phyloP scores from a whole-genome alignment of 768 basidiomycete species.

The Lepiota brunneoincarnata region DNA sequence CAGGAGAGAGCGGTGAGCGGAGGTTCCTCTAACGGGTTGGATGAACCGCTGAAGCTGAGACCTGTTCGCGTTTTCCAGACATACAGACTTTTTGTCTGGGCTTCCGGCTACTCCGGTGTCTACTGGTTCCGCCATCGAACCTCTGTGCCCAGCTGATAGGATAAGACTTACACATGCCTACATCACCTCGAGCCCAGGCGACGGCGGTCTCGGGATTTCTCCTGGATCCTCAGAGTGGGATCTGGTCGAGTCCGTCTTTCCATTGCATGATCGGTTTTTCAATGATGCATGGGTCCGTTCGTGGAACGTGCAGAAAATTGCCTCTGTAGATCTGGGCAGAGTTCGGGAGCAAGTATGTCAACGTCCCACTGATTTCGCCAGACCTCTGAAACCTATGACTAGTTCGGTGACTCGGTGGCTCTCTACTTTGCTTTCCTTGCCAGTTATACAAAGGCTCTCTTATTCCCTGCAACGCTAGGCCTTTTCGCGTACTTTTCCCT shows the following conservation, averaged over 20 bases:
- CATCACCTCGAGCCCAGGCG: slow-evolving; percentile 65
- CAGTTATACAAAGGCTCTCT: slow-evolving; percentile 77
- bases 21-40: neutral
- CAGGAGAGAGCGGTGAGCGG: slow-evolving; percentile 68
- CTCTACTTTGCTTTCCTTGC: slow-evolving; percentile 89
- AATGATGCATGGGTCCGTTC: slow-evolving; percentile 76
- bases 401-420: slow-evolving; percentile 80
- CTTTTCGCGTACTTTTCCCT: slow-evolving; percentile 66
- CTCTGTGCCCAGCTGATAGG: slow-evolving; percentile 71
- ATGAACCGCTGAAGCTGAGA: neutral
- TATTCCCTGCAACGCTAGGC: slow-evolving; percentile 74
- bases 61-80: slow-evolving; percentile 33
- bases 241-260: slow-evolving; percentile 77
- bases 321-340: slow-evolving; percentile 60
- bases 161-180: slow-evolving; percentile 74
- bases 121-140: slow-evolving; percentile 38
- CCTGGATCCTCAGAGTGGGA: slow-evolving; percentile 73
- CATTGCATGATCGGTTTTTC: slow-evolving; percentile 80
- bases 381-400: neutral
- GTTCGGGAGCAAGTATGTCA: slow-evolving; percentile 64
- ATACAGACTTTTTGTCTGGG: slow-evolving; percentile 75
- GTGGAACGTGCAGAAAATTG: slow-evolving; percentile 68
- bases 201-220: slow-evolving; percentile 83
- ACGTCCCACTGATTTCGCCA: neutral
- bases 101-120: slow-evolving; percentile 56